Base-by-base conservation (phyloP, 164 flowering plant species). In the Nymphaea colorata region DNA sequence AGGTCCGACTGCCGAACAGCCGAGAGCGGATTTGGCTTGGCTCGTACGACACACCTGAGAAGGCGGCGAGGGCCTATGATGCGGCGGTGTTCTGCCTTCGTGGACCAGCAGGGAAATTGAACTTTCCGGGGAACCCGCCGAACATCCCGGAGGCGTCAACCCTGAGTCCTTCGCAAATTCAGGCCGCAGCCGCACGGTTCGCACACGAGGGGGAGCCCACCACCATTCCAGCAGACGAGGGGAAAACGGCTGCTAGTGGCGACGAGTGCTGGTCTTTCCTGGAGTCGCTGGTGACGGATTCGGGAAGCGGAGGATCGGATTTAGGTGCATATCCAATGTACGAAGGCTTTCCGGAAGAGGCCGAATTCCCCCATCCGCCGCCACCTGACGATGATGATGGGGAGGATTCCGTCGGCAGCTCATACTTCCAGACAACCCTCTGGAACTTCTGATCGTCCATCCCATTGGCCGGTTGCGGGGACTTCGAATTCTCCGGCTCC, bases 11-110 rank as follows among this genome's bases (percentile, higher is more conserved):
- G 25, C 86, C 84, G 4, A 71, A 81, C 67, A 80, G 80, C 66
- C 69, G 84, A 8, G 73, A 67, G 66, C 72, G 82, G 42, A 76
- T 83, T 41, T 83, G 84, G 84, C 55, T 83, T 16, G 86, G 86
- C 2, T 82, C 83, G 1, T 80, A 80, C 64, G 77, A 76, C 0
- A 66, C 81, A 41, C 71, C 82, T 6, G 82, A 77, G 72, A 76
- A 77, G 64, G 84, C 84, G 2, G 86, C 84, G 0, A 74, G 82
- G 67, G 86, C 86, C 0, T 83, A 70, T 63, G 84, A 79, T 59
- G 86, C 81, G 2, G 84, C 84, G n/a, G 68, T 69, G 7, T 66
- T 74, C 12, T 81, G 80, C 73, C 41, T 83, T 11, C 80, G 82
- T 4, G 82, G 85, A 3, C 64, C 72, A 0, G 42, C 78, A 0